Percentiles rank a stretch among this genome's conserved stretches.
Conservation (phyloP, 495 filamentous ascomycete genomes). For the Umbilicaria muhlenbergii region DNA sequence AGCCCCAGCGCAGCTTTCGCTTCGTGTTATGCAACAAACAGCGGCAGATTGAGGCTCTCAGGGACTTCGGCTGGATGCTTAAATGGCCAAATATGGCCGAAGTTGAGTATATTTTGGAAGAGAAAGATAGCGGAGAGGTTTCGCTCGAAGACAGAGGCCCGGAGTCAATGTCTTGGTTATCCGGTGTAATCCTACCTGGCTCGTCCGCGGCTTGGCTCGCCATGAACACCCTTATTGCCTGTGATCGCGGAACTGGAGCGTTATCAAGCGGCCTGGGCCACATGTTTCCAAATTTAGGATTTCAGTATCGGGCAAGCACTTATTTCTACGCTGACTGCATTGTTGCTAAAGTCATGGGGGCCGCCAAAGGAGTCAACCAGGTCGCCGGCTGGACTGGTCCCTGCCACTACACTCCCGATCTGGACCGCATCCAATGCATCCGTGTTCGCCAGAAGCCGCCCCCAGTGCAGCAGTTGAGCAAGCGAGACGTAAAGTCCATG, state of each 20-base stretch:
- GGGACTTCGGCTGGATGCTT: slow-evolving; percentile 48
- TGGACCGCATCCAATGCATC: slow-evolving; percentile 45
- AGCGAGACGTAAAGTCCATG: slow-evolving; percentile 40
- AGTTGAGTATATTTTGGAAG: slow-evolving; percentile 39
- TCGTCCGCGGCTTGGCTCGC: slow-evolving; percentile 51
- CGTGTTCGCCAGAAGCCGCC: slow-evolving; percentile 37
- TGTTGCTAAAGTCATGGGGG: slow-evolving; percentile 45
- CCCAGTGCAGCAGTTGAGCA: neutral
- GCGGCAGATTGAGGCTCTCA: slow-evolving; percentile 46
- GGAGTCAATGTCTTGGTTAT: slow-evolving; percentile 58
- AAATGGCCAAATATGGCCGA: slow-evolving; percentile 58
- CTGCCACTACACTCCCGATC: slow-evolving; percentile 42
- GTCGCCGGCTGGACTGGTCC: slow-evolving; percentile 48
- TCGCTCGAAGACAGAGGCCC: slow-evolving; percentile 43
- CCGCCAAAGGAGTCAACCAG: slow-evolving; percentile 19
- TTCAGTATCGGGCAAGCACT: slow-evolving; percentile 53
- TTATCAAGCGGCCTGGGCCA: slow-evolving; percentile 44
- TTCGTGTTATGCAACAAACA: slow-evolving; percentile 41
- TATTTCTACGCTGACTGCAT: slow-evolving; percentile 57
- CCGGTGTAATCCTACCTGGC: slow-evolving; percentile 53
- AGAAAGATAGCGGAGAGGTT: slow-evolving; percentile 33
- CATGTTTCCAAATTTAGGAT: slow-evolving; percentile 45
- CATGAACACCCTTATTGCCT: slow-evolving; percentile 59
- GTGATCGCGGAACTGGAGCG: slow-evolving; percentile 43
- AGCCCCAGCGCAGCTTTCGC: slow-evolving; percentile 20